Percentiles rank a stretch among this genome's conserved stretches.
Conservation (phyloP, 1,284 basidiomycete species). For the Waitea zeae region DNA sequence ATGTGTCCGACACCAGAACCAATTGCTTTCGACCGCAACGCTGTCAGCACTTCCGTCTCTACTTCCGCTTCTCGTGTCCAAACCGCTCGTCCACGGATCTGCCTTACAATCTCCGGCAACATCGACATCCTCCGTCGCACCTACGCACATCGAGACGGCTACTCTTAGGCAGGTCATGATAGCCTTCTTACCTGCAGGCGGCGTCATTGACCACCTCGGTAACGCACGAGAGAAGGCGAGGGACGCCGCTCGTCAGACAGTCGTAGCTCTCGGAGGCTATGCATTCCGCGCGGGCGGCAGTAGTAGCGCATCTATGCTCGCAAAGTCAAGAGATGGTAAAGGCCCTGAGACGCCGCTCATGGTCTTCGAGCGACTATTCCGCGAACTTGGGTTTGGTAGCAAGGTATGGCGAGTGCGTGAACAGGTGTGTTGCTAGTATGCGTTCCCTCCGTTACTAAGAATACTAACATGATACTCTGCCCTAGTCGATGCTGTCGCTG, state of each 20-base stretch:
- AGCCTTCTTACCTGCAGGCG: slow-evolving; percentile 56
- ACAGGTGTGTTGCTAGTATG: slow-evolving; percentile 41
- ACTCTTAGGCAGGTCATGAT: slow-evolving; percentile 46
- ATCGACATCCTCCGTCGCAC: slow-evolving; percentile 28
- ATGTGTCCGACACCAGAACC: slow-evolving; percentile 64
- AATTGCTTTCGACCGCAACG: slow-evolving; percentile 63
- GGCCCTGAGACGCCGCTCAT: slow-evolving; percentile 58
- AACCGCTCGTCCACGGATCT: slow-evolving; percentile 14
- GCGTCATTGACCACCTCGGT: slow-evolving; percentile 68
- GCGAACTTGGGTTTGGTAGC: slow-evolving; percentile 56
- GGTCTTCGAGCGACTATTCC: slow-evolving; percentile 62
- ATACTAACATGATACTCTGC: neutral
- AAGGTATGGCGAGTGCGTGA: slow-evolving; percentile 73
- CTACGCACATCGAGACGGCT: slow-evolving; percentile 29
- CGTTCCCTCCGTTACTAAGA: neutral
- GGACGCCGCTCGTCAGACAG: slow-evolving; percentile 56
- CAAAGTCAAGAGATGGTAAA: slow-evolving; percentile 43
- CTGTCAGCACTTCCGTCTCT: slow-evolving; percentile 44
- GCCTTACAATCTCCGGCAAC: slow-evolving; percentile 18
- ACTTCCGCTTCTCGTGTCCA: slow-evolving; percentile 28
- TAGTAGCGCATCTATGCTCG: slow-evolving; percentile 21
- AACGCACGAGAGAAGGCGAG: slow-evolving; percentile 60
- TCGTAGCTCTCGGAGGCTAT: slow-evolving; percentile 54
- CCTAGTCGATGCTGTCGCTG: slow-evolving; percentile 44
- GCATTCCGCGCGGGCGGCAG: slow-evolving; percentile 38